Evolutionary conservation across 2,329 filamentous ascomycete genomes (phyloP).

Genomic region (Elsinoe batatas): DNA sequence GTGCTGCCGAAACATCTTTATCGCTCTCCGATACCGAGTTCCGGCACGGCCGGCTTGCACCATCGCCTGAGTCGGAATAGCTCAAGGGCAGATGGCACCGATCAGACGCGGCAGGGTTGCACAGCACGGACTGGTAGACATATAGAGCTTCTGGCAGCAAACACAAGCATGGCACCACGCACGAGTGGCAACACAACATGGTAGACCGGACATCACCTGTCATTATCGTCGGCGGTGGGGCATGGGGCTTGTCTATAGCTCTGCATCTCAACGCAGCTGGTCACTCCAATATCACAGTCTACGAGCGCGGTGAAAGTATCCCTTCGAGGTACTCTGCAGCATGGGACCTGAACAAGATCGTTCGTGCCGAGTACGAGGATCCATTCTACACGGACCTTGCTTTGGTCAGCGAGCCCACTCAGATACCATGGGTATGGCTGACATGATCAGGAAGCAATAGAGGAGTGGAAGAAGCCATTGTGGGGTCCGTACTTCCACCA

Average conservation of each 20-base stretch:
- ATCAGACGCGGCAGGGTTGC: too few species aligned
- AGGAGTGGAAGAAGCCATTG: conserved; percentile 44
- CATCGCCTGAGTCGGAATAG: too few species aligned
- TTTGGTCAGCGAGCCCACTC: conserved; percentile 31
- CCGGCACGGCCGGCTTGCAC: too few species aligned
- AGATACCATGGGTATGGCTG: too few species aligned
- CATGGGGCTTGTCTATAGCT: conserved; percentile 44
- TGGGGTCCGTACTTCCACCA: conserved; percentile 46
- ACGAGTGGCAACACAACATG: conserved; percentile 2
- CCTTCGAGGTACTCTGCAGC: conserved; percentile 46
- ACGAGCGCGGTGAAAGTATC: conserved; percentile 36
- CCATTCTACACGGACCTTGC: conserved; percentile 47
- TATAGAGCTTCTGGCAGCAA: too few species aligned
- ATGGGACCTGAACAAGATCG: conserved; percentile 53
- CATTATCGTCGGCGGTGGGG: conserved; percentile 34
- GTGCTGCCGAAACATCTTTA: too few species aligned
- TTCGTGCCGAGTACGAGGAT: conserved; percentile 50
- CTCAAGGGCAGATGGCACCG: too few species aligned
- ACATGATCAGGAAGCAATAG: conserved; percentile 37
- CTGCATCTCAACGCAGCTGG: conserved; percentile 37
- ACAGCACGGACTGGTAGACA: too few species aligned
- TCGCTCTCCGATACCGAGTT: too few species aligned
- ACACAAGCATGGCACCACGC: too few species aligned
- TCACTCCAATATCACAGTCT: conserved; percentile 39
- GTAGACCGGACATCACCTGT: conserved; percentile 15